phyloP scores from a whole-genome alignment of 345 rosid species.

The Brassica cretica region DNA sequence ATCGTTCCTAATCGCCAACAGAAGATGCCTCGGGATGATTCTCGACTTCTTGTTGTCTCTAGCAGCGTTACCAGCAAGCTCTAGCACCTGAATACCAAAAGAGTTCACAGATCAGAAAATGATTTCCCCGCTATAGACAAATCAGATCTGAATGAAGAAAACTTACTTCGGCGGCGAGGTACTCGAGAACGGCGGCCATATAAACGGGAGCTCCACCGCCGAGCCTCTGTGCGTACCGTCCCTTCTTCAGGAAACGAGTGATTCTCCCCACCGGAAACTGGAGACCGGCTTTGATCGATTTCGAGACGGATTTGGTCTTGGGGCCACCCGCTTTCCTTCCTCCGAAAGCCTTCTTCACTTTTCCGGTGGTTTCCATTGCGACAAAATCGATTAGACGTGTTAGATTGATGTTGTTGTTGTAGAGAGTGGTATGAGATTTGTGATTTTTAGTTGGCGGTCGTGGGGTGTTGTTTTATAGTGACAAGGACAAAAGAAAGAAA shows the following conservation, averaged over 20 bases:
- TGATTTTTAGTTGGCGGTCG: neutral
- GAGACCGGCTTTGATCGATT: slow-evolving; percentile 74
- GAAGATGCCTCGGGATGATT: slow-evolving; percentile 72
- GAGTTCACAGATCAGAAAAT: neutral
- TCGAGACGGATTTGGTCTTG: slow-evolving; percentile 68
- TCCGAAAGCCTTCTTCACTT: slow-evolving; percentile 71
- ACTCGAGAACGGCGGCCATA: slow-evolving; percentile 84
- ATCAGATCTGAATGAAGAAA: neutral
- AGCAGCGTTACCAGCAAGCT: slow-evolving; percentile 81
- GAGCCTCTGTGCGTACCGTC: slow-evolving; percentile 68
- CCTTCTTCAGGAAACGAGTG: slow-evolving; percentile 78
- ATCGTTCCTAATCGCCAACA: slow-evolving; percentile 72
- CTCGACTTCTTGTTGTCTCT: slow-evolving; percentile 78
- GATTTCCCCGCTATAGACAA: neutral
- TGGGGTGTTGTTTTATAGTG: neutral
- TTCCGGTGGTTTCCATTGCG: slow-evolving; percentile 60
- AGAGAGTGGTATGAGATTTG: slow-evolving; percentile 1
- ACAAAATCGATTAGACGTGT: neutral
- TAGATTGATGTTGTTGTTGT: neutral
- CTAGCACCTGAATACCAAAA: slow-evolving; percentile 52
- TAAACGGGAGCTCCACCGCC: slow-evolving; percentile 88
- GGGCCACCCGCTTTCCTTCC: slow-evolving; percentile 85
- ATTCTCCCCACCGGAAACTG: slow-evolving; percentile 89
- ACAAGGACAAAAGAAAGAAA: neutral
- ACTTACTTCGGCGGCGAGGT: slow-evolving; percentile 78